Conservation (phyloP, 2,329 filamentous ascomycete species). For the Blastomyces emzantsi region DNA sequence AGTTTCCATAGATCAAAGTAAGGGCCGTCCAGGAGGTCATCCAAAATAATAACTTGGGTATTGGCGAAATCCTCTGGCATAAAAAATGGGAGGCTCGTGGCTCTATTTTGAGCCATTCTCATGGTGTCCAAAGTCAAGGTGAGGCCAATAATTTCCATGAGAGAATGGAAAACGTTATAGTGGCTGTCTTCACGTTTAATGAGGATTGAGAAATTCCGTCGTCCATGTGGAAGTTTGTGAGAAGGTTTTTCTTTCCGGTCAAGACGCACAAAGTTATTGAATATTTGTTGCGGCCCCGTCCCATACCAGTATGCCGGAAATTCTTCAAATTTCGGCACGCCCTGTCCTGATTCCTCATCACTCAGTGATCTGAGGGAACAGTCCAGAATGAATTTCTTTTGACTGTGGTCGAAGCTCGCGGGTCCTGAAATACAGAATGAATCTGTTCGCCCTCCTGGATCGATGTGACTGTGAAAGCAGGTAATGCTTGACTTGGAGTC, state of each 20-base stretch:
- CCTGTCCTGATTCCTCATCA: neutral
- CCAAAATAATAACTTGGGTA: slow-evolving; percentile 31
- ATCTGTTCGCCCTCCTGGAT: slow-evolving; percentile 16
- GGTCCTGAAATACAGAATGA: slow-evolving; percentile 22
- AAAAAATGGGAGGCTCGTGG: slow-evolving; percentile 17
- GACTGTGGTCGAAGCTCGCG: slow-evolving; percentile 16
- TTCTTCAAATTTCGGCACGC: slow-evolving; percentile 11
- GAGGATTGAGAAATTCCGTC: slow-evolving; percentile 22
- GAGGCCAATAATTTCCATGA: slow-evolving; percentile 31
- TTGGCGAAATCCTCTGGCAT: slow-evolving; percentile 13
- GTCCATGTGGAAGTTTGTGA: slow-evolving; percentile 7
- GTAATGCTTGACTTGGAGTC: slow-evolving; percentile 19
- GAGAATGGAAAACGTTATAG: slow-evolving; percentile 28
- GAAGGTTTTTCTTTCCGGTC: neutral
- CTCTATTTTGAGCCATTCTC: slow-evolving; percentile 19
- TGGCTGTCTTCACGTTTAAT: slow-evolving; percentile 27
- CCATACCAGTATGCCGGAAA: slow-evolving; percentile 26
- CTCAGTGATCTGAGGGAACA: slow-evolving; percentile 15
- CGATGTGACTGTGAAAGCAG: slow-evolving; percentile 23
- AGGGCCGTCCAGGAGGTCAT: slow-evolving; percentile 28
- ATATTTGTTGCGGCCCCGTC: slow-evolving; percentile 23
- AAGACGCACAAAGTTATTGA: slow-evolving; percentile 18
- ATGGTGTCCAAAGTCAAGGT: slow-evolving; percentile 29
- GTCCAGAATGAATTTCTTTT: slow-evolving; percentile 17
- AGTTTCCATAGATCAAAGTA: slow-evolving; percentile 34